These are phyloP conservation scores for Pythium apleroticum DNA, from an alignment of 352 stramenopile species.

Conservation along the genomic window DNA sequence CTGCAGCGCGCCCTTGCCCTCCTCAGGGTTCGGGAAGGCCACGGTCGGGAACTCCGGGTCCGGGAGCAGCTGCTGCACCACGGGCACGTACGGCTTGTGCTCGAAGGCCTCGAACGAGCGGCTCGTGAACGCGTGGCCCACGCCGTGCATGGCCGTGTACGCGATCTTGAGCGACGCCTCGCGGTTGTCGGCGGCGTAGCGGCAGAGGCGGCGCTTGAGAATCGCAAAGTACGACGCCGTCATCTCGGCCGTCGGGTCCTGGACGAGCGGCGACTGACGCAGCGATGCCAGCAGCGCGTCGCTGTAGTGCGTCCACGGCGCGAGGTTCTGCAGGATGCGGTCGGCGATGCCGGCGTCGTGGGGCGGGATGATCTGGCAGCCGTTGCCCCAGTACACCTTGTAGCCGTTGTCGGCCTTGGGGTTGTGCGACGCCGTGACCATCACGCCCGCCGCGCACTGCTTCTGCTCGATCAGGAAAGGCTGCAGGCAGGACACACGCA, in stretches of 20 bases:
- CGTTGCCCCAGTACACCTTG: slow-evolving; percentile 96
- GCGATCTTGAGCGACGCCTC: slow-evolving; percentile 74
- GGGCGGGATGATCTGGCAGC: slow-evolving; percentile 96
- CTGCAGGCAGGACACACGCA: slow-evolving; percentile 19
- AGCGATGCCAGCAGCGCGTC: slow-evolving; percentile 39
- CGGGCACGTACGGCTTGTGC: slow-evolving; percentile 82
- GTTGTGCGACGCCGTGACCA: slow-evolving; percentile 98
- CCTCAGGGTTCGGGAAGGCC: slow-evolving; percentile 97
- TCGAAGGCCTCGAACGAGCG: slow-evolving; percentile 91
- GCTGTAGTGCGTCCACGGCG: slow-evolving; percentile 80
- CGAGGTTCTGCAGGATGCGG: slow-evolving; percentile 90
- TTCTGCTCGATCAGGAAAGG: slow-evolving; percentile 84
- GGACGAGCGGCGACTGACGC: slow-evolving; percentile 43
- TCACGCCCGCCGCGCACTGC: slow-evolving; percentile 83
- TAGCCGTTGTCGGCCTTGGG: slow-evolving; percentile 98
- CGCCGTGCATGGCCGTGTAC: slow-evolving; percentile 98
- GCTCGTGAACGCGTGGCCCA: slow-evolving; percentile 92
- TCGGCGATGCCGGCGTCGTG: slow-evolving; percentile 93
- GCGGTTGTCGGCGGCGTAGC: slow-evolving; percentile 66
- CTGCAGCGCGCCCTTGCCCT: slow-evolving; percentile 96
- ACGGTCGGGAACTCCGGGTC: slow-evolving; percentile 97
- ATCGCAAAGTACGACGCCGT: slow-evolving; percentile 68
- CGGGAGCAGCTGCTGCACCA: slow-evolving; percentile 88
- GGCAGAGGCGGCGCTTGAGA: slow-evolving; percentile 53
- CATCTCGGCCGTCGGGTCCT: slow-evolving; percentile 72